Conservation (phyloP, 306 rosid species). For the Medicago lupulina region DNA sequence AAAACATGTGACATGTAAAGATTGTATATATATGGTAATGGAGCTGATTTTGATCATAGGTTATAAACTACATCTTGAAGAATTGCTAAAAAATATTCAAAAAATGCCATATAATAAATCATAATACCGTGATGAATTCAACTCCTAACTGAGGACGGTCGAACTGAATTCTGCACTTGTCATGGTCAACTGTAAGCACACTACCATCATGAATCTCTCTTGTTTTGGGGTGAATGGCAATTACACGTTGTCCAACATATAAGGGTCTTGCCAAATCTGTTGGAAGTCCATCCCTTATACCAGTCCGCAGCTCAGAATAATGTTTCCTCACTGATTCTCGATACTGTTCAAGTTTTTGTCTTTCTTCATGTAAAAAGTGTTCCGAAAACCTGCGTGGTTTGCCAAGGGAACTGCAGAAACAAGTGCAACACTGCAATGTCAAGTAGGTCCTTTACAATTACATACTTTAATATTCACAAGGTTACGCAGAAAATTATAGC, state of each 20-base stretch:
- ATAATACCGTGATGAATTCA: constrained; percentile 80
- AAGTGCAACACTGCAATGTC: constrained; percentile 37
- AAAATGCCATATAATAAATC: constrained; percentile 34
- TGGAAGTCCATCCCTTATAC: constrained; percentile 85
- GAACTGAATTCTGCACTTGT: constrained; percentile 88
- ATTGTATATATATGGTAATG: constrained; percentile 3
- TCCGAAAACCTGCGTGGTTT: constrained; percentile 96
- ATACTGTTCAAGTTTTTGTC: constrained; percentile 80
- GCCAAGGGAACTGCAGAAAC: constrained; percentile 86
- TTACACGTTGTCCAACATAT: constrained; percentile 87
- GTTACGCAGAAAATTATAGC: constrained; percentile 23
- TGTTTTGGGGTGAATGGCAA: constrained; percentile 87
- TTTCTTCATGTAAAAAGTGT: constrained; percentile 75
- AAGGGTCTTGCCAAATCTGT: constrained; percentile 92
- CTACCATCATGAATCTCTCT: constrained; percentile 92
- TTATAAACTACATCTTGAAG: constrained; percentile 30
- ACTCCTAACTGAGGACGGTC: constrained; percentile 87
- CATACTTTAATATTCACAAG: constrained; percentile 3
- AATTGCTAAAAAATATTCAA: constrained; percentile 7
- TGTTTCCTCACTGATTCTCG: constrained; percentile 86
- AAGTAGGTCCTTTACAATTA: constrained; percentile 30
- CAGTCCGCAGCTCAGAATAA: constrained; percentile 75
- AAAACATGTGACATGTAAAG: not conserved
- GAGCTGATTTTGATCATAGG: constrained; percentile 13
- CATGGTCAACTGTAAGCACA: constrained; percentile 89